Conservation (phyloP, 805 yeast species). For the Barnettozyma salicaria region DNA sequence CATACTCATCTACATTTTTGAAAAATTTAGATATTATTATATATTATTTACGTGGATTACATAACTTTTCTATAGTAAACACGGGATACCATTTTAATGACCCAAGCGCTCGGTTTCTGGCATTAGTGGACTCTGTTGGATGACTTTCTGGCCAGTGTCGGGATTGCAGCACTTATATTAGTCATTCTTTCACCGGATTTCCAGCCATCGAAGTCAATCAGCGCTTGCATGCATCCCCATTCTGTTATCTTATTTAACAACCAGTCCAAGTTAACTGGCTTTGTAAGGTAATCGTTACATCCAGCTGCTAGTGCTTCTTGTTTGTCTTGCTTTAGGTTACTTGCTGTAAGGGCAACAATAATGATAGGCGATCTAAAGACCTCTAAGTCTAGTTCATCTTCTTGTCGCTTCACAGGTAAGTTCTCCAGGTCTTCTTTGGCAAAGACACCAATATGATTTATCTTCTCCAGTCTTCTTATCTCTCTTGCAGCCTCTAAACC, state of each 20-base stretch:
- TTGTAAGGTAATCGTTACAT: constrained; percentile 92
- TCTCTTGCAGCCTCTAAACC: constrained; percentile 95
- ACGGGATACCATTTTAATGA: too few species aligned
- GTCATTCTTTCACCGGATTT: constrained; percentile 42
- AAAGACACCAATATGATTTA: constrained; percentile 64
- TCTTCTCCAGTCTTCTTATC: constrained; percentile 75
- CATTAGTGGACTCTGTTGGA: constrained; percentile 7
- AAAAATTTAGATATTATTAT: too few species aligned
- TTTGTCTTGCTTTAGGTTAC: constrained; percentile 77
- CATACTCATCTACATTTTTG: too few species aligned
- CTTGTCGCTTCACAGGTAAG: constrained; percentile 27
- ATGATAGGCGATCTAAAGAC: constrained; percentile 92
- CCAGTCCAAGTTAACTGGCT: constrained; percentile 95
- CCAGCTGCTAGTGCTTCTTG: constrained; percentile 94
- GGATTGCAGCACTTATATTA: constrained; percentile 28
- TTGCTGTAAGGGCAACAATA: constrained; percentile 94
- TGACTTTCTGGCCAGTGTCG: constrained; percentile 20
- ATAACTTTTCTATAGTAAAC: too few species aligned
- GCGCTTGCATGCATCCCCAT: constrained; percentile 99
- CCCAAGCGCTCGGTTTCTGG: too few species aligned
- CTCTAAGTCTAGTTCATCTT: constrained; percentile 52
- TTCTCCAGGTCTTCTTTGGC: constrained; percentile 23
- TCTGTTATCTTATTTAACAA: constrained; percentile 87
- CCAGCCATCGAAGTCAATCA: constrained; percentile 95
- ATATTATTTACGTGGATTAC: too few species aligned